Base-by-base conservation (phyloP, 805 yeast genomes). In the Soucietia sequanensis region DNA sequence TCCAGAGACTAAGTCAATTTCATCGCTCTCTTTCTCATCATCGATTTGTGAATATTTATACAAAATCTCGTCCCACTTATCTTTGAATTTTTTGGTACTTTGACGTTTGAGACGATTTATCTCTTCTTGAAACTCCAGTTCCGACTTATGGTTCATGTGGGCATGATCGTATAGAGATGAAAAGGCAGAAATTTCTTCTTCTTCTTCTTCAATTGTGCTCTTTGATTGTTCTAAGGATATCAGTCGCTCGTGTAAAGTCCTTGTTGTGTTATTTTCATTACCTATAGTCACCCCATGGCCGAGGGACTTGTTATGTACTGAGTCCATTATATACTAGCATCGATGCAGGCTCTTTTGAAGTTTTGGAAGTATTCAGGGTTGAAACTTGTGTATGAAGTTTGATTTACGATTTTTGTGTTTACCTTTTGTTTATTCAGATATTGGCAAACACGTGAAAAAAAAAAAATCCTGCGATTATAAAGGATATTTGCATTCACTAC, bases 1-100 rank as follows among this genome's bases (percentile, higher is more conserved):
- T 0, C 91, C 90, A 0, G 88, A 78, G 7, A 53, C 50, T 15
- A 85, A 48, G 51, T 85, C 89, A n/a, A 81, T 59, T 16, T 79
- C 67, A 51, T 81, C 89, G 24, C 84, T 81, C 34, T 78, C 80
- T 12, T 65, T 64, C 4, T 64, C 62, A 22, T 72, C 72, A 33
- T 69, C 69, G 31, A 76, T 69, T 3, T 41, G 36, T 3, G 76
- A 62, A 48, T 80, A 79, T 48, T 73, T 76, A 2, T 65, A 54
- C 6, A 81, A 68, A 19, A 81, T 76, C 10, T 64, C 59, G 15
- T 65, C 60, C 87, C 87, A 81, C 23, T 51, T 56, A 24, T 30
- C 26, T 23, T 41, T 39, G 34, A 63, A 61, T 35, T 51, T 50
- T 14, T 39, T 32, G n/a, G 51, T 50, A 43, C 64, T 63, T 17